phyloP scores from a whole-genome alignment of 306 rosid species.

The Prunus padus region DNA sequence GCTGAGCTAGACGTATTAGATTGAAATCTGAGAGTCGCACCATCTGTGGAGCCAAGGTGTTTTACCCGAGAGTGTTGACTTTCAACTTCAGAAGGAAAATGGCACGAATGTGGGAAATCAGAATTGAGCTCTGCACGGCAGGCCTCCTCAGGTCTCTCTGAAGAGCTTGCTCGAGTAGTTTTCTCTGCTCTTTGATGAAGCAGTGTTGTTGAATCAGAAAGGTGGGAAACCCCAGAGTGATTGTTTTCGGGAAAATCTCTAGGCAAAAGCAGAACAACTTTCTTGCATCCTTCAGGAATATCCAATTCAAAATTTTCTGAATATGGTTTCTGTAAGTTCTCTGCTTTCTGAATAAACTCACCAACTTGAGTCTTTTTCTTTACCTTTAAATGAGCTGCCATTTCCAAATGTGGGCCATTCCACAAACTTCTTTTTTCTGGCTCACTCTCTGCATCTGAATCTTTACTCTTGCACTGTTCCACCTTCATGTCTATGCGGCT shows the following conservation, averaged over 20 bases:
- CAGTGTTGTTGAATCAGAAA: constrained; percentile 38
- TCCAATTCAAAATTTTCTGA: constrained; percentile 30
- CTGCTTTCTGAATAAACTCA: constrained; percentile 38
- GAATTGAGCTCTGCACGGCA: constrained; percentile 29
- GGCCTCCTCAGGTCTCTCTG: constrained; percentile 40
- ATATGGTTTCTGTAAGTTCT: constrained; percentile 34
- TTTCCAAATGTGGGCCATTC: constrained; percentile 26
- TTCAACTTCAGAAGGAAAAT: constrained; percentile 38
- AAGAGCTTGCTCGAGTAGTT: constrained; percentile 36
- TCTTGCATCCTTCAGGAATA: constrained; percentile 38
- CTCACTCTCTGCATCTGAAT: constrained; percentile 26
- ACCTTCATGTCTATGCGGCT: constrained; percentile 27
- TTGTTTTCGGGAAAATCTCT: constrained; percentile 33
- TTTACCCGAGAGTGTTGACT: constrained; percentile 35
- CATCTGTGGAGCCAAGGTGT: constrained; percentile 31
- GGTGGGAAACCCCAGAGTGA: constrained; percentile 32
- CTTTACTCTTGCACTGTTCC: constrained; percentile 37
- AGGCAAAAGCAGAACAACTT: constrained; percentile 56
- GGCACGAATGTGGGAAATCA: constrained; percentile 40
- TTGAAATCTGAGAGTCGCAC: constrained; percentile 28
- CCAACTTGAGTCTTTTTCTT: constrained; percentile 33
- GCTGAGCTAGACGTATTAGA: constrained; percentile 36
- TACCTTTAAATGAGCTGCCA: constrained; percentile 27
- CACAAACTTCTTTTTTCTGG: constrained; percentile 34
- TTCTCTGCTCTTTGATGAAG: constrained; percentile 41